Base-by-base conservation (phyloP, 179 eudicot genomes). In the Beta lomatogona region DNA sequence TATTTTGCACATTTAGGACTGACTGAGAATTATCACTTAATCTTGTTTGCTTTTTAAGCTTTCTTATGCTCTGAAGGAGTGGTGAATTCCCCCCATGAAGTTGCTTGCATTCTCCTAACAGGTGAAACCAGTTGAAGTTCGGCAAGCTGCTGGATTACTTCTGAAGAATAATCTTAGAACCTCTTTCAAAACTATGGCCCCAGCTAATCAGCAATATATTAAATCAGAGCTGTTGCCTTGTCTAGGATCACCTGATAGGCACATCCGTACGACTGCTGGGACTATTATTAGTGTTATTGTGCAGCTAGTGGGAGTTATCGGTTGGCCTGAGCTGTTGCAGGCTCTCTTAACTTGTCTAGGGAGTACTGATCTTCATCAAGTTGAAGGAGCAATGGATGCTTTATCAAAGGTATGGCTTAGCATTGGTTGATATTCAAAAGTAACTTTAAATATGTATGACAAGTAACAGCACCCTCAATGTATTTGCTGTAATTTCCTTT, bases 341-440 rank as follows among this genome's bases (percentile, higher is more conserved):
- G 85, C 97, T 60, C 93, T 96, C 77, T 86, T 93, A 28, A 90
- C 90, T 80, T 92, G 84, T 77, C 87, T 96, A 82, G 99, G 92
- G 73, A 91, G 98, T 80, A 89, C 90, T 83, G 93, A 96, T 73
- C 61, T 85, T 52, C 90, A 89, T 88, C 96, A 90, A 77, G 91
- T 92, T 89, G 99, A 96, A 92, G 98, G 98, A 83, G 98, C 97
- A 80, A 96, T 96, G 99, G 99, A 96, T 91, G 99, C 99, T 85
- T 86, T 96, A 86, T 94, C 99, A 45, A 96, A 96, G 98, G 99
- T 92, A 89, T 22, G 66, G 12, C 15, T 66, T 48, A 54, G 45
- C 48, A 44, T 15, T 28, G 28, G 9, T 16, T 72, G 75, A 50
- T 52, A 10, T 50, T 4, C 19, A 21, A 72, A 54, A 52, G 76